Evolutionary conservation across 257 asterid genomes (phyloP).

Genomic region (Rubia yunnanensis): DNA sequence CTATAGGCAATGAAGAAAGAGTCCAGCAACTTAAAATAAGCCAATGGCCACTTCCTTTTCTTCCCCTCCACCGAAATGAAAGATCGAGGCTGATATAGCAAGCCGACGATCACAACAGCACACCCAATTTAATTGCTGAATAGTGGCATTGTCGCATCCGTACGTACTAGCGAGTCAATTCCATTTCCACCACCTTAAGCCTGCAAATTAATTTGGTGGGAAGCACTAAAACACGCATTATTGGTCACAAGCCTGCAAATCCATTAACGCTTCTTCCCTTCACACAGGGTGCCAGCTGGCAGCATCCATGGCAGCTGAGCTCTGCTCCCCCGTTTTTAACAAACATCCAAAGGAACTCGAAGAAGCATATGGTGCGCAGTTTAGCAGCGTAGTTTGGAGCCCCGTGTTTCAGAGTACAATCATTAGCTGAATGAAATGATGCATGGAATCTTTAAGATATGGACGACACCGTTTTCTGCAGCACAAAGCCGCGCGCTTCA

Average conservation of each 20-base stretch:
- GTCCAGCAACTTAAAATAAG: too few species aligned
- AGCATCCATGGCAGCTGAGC: background rate
- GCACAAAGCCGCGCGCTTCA: constrained; percentile 15
- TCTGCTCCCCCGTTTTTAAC: too few species aligned
- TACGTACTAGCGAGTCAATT: background rate
- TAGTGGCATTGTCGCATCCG: background rate
- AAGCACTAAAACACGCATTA: background rate
- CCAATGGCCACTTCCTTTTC: too few species aligned
- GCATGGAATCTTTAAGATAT: constrained; percentile 12
- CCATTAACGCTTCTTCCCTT: too few species aligned
- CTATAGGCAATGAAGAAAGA: too few species aligned
- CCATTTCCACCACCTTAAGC: background rate
- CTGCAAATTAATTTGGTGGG: background rate
- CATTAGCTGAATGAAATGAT: constrained; percentile 12
- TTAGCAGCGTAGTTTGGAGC: constrained; percentile 13
- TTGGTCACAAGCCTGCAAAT: background rate
- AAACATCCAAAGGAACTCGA: too few species aligned
- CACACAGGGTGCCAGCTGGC: background rate
- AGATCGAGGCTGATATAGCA: too few species aligned
- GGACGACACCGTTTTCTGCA: background rate
- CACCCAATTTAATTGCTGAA: background rate
- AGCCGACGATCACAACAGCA: background rate
- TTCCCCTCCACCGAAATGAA: too few species aligned
- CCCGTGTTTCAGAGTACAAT: constrained; percentile 28
- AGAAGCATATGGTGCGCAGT: background rate